Base-by-base conservation (phyloP, 1,284 basidiomycete genomes). In the Malassezia vespertilionis region DNA sequence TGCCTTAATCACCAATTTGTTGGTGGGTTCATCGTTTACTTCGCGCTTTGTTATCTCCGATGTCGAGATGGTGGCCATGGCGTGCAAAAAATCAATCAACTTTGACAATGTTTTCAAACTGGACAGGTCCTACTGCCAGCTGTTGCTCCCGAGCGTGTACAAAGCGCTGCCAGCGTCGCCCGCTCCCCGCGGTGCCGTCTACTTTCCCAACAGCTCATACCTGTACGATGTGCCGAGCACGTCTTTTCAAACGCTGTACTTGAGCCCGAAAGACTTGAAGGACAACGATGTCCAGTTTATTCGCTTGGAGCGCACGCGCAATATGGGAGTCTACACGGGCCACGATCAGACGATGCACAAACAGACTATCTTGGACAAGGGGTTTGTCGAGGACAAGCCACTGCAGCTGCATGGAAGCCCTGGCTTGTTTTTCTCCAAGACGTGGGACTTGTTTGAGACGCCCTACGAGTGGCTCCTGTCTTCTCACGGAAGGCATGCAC, bases 1-100 rank as follows among this genome's bases (percentile, higher is more conserved):
- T 21, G 58, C 63, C 45, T 44, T 67, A 18, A 17, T 67, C 34
- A 65, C 64, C n/a, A 61, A 60, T 23, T 52, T 65, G 26, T 53
- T 49, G 30, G 44, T 59, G 10, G 64, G 63, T 4, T 38, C 51
- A 32, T 39, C 52, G 4, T 53, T 53, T 15, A 45, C 46, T 4
- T 59, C 55, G 1, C 15, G 39, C 3, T 49, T 48, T 0, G 48
- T 57, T 5, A 48, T 40, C 0, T 56, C 58, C 39, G 49, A 48
- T 3, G 26, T 57, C 26, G 61, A 61, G 46, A 36, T 63, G 12
- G 53, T 57, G 5, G 54, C 57, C 11, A 41, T 46, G 37, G 24
- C 47, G 15, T 65, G 60, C 36, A 49, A 37, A 22, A 27, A 33
- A 8, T 22, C 44, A 31, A 33, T 26, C n/a, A 17, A 18, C 10